Percentiles rank a stretch among this genome's conserved stretches.
Conservation (phyloP, 2,329 filamentous ascomycete genomes). For the Xylariales sp. region DNA sequence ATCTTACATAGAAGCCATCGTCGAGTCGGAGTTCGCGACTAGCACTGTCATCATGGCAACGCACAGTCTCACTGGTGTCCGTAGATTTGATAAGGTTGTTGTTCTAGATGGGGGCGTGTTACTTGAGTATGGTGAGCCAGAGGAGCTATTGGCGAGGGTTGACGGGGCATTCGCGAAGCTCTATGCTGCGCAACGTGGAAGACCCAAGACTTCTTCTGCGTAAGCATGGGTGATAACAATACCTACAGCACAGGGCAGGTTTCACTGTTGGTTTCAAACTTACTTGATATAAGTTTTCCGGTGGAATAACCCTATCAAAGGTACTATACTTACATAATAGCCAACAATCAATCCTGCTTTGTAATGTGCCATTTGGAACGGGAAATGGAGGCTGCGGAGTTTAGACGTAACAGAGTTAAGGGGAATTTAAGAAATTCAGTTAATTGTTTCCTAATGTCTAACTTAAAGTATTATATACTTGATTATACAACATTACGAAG, state of each 20-base stretch:
- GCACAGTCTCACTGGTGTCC: conserved; percentile 5
- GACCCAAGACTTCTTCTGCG: conserved; percentile 6
- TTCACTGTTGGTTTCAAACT: conserved; percentile 6
- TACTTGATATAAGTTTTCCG: conserved; percentile 7
- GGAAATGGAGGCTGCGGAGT: too few relatives aligned
- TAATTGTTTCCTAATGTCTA: too few relatives aligned
- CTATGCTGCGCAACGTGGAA: conserved; percentile 7
- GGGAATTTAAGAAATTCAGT: too few relatives aligned
- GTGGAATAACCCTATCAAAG: conserved; percentile 7
- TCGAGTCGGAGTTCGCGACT: conserved; percentile 3
- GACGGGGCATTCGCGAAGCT: conserved; percentile 7
- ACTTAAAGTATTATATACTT: too few relatives aligned
- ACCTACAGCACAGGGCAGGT: conserved; percentile 5
- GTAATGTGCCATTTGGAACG: conserved; percentile 7
- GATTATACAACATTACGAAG: too few relatives aligned
- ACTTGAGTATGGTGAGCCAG: conserved; percentile 3
- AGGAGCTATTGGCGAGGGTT: conserved; percentile 5
- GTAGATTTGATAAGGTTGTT: conserved; percentile 6
- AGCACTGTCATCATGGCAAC: conserved; percentile 7
- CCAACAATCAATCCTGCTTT: conserved; percentile 7
- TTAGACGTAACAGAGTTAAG: too few relatives aligned
- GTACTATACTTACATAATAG: conserved; percentile 7
- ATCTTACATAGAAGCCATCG: conserved; percentile 4
- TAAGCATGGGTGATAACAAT: conserved; percentile 6
- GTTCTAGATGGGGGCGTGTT: conserved; percentile 6